Conservation (phyloP, 345 rosid genomes). For the Rhodomyrtus tomentosa region DNA sequence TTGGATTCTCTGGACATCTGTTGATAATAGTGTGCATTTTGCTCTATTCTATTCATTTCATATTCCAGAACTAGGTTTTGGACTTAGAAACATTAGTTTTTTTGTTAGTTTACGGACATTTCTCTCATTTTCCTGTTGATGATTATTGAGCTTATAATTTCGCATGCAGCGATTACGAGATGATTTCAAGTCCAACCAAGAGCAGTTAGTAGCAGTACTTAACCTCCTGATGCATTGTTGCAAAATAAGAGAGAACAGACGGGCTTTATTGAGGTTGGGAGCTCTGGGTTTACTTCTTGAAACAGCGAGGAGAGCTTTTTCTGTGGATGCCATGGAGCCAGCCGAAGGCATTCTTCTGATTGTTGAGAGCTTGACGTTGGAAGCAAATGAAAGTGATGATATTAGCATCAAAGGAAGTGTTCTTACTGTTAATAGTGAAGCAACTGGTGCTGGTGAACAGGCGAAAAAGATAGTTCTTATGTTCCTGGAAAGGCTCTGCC, state of each 20-base stretch:
- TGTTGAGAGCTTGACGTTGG: conserved; percentile 89
- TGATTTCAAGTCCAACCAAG: conserved; percentile 91
- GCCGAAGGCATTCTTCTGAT: conserved; percentile 98
- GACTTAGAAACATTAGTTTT: background rate
- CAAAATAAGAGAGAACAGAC: conserved; percentile 88
- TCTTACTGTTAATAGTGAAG: conserved; percentile 72
- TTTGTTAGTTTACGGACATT: background rate
- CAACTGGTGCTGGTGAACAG: conserved; percentile 82
- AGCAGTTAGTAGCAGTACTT: conserved; percentile 88
- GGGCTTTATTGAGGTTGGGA: conserved; percentile 73
- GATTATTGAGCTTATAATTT: background rate
- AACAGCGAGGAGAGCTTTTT: conserved; percentile 91
- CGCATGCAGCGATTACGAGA: conserved; percentile 59
- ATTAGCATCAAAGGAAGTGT: conserved; percentile 68
- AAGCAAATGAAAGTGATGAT: conserved; percentile 89
- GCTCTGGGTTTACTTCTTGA: conserved; percentile 95
- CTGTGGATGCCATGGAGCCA: conserved; percentile 98
- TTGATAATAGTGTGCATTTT: background rate
- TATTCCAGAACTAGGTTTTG: background rate
- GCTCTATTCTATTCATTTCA: background rate
- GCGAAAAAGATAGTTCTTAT: conserved; percentile 95
- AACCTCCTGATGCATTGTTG: conserved; percentile 95
- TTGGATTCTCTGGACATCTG: background rate
- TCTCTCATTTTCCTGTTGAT: background rate
- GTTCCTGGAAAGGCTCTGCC: conserved; percentile 90